Base-by-base conservation (phyloP, 2,329 filamentous ascomycete species). In the Trichoderma simmonsii region DNA sequence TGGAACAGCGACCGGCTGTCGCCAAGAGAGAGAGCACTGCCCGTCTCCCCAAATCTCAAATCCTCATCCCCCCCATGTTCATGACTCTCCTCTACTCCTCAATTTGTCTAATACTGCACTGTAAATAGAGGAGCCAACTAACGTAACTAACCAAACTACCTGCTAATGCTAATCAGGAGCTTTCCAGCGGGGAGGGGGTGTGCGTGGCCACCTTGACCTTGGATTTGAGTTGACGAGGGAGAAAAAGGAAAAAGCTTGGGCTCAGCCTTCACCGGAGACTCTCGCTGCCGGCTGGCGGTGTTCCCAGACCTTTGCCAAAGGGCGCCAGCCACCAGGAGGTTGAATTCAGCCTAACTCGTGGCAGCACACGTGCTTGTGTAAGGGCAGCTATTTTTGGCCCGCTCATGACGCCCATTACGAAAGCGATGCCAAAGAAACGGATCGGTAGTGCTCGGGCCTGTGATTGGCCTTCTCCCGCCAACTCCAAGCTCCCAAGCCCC, bases 331-430 rank as follows among this genome's bases (percentile, higher is more conserved):
- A 69, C 66, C 60, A 69, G n/a, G 32, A 64, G 39, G 60, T 59
- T 43, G 62, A 59, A 71, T 71, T 71, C 69, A 71, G 69, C 69
- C 69, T 65, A 71, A 65, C 62, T 59, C 62, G 60, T 64, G 69
- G 66, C 66, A 43, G 24, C 57, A 69, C 64, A 61, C 66, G 66
- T 69, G 66, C 66, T 69, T 54, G 57, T 26, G 39, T 51, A 61
- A 62, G 36, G 66, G 57, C 57, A 61, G 66, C 66, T 69, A 69
- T 69, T 69, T 69, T 69, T 69, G 66, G 66, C 56, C 66, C 14
- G 56, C 56, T 56, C 54, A 68, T 43, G 54, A 68, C 65, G 65
- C 34, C 56, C 65, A 69, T 69, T 54, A 51, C 36, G 39, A 69
- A 54, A 61, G 36, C 66, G 15, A 34, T 18, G 56, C 64, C 60